phyloP scores from a whole-genome alignment of 2,329 filamentous ascomycete species.

The Pseudogymnoascus sp. region DNA sequence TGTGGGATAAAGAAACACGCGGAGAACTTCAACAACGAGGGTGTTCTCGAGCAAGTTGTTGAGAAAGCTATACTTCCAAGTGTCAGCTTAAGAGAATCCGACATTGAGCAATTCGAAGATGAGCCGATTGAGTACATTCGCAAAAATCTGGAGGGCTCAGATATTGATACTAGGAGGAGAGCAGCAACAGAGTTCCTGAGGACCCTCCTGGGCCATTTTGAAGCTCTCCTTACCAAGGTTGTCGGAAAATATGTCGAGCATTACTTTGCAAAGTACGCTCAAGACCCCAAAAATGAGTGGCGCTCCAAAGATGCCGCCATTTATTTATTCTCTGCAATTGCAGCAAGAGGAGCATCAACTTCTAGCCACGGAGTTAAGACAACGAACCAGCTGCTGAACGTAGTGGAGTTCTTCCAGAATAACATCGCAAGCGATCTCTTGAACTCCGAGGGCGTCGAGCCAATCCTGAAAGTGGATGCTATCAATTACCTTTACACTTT shows the following conservation, averaged over 20 bases:
- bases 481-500: slow-evolving; percentile 98
- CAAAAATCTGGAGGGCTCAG: slow-evolving; percentile 88
- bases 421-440: slow-evolving; percentile 86
- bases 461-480: slow-evolving; percentile 90
- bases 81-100: slow-evolving; percentile 81
- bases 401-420: slow-evolving; percentile 91
- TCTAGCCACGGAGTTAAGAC: slow-evolving; percentile 83
- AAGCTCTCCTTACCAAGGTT: slow-evolving; percentile 74
- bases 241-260: slow-evolving; percentile 80
- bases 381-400: slow-evolving; percentile 77
- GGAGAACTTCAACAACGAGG: slow-evolving; percentile 73
- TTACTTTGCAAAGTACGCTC: slow-evolving; percentile 68
- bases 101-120: slow-evolving; percentile 93
- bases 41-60: slow-evolving; percentile 74
- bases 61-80: slow-evolving; percentile 96
- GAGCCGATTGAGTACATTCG: slow-evolving; percentile 98
- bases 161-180: slow-evolving; percentile 84
- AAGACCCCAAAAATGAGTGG: slow-evolving; percentile 66
- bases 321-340: slow-evolving; percentile 90
- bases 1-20: slow-evolving; percentile 72
- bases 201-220: slow-evolving; percentile 82
- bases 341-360: slow-evolving; percentile 82
- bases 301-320: slow-evolving; percentile 97
- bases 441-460: slow-evolving; percentile 57
- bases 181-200: slow-evolving; percentile 92